phyloP scores from a whole-genome alignment of 352 stramenopile species.

The Globisporangium alternatum region DNA sequence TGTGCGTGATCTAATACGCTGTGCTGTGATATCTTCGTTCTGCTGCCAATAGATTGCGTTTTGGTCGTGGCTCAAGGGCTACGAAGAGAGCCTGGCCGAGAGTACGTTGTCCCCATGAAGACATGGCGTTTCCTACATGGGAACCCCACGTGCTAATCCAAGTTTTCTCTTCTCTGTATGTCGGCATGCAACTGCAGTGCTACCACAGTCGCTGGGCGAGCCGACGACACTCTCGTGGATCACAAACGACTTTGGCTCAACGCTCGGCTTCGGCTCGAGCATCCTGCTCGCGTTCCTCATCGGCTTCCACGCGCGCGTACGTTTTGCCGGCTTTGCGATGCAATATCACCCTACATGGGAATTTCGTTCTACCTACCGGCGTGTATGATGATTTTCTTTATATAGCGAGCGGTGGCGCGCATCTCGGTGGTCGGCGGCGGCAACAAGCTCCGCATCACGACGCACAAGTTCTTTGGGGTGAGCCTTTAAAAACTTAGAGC shows the following conservation, averaged over 20 bases:
- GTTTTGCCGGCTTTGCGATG: background rate
- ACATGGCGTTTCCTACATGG: background rate
- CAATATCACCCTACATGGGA: background rate
- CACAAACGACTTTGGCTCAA: constrained; percentile 75
- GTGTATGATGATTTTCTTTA: background rate
- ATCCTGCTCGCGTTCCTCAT: constrained; percentile 75
- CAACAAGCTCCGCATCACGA: constrained; percentile 82
- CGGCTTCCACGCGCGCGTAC: constrained; percentile 80
- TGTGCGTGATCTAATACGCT: background rate
- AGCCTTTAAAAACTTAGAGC: background rate
- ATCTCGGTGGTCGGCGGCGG: constrained; percentile 76
- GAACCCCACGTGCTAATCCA: background rate
- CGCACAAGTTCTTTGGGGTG: constrained; percentile 87
- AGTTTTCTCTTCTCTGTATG: background rate
- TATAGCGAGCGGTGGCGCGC: constrained; percentile 66
- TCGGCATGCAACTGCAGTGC: constrained; percentile 30
- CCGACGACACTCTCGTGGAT: constrained; percentile 82
- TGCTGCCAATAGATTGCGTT: constrained; percentile 65
- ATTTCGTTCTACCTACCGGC: background rate
- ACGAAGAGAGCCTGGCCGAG: constrained; percentile 79
- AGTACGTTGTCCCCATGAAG: constrained; percentile 30
- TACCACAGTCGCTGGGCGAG: constrained; percentile 48
- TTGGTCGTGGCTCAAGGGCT: constrained; percentile 88
- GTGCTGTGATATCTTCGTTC: background rate
- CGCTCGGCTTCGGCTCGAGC: constrained; percentile 78